These are phyloP conservation scores for Metroxylon sagu DNA, from an alignment of 176 grass and related monocot genomes.

Conservation along the genomic window DNA sequence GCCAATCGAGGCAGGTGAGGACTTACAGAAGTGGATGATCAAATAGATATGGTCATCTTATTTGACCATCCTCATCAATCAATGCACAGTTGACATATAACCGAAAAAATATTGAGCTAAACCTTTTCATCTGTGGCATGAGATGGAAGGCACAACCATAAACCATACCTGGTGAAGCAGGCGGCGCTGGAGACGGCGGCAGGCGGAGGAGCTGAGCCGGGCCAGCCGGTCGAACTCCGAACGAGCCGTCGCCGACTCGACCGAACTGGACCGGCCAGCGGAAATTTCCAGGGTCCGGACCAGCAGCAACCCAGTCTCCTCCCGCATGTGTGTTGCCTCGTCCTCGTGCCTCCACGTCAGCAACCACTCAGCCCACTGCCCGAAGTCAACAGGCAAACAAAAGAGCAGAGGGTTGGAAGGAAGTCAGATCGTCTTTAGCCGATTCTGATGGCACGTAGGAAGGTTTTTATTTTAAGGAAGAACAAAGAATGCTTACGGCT, in stretches of 20 bases:
- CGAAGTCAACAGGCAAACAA: background rate
- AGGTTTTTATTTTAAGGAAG: background rate
- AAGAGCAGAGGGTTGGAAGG: background rate
- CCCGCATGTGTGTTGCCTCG: background rate
- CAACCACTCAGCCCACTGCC: slow-evolving; percentile 72
- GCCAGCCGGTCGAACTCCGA: slow-evolving; percentile 13
- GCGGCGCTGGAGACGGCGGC: slow-evolving; percentile 19
- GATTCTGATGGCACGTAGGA: no score
- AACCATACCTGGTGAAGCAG: slow-evolving; percentile 26
- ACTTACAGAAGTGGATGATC: no score
- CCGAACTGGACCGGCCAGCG: slow-evolving; percentile 31
- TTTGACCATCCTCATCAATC: no score
- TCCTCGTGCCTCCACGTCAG: slow-evolving; percentile 17
- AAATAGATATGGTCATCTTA: no score
- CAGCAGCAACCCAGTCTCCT: slow-evolving; percentile 46
- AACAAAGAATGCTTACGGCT: slow-evolving; percentile 32
- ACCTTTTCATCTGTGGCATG: no score
- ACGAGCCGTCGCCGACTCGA: slow-evolving; percentile 2
- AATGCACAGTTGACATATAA: background rate
- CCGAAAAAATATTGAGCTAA: background rate
- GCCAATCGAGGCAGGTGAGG: no score
- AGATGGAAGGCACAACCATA: no score
- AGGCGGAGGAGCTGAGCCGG: slow-evolving; percentile 34
- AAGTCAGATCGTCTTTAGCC: background rate
- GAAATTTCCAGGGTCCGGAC: slow-evolving; percentile 60